phyloP scores from a whole-genome alignment of 805 yeast species.

The Spencermartinsiella europaea region DNA sequence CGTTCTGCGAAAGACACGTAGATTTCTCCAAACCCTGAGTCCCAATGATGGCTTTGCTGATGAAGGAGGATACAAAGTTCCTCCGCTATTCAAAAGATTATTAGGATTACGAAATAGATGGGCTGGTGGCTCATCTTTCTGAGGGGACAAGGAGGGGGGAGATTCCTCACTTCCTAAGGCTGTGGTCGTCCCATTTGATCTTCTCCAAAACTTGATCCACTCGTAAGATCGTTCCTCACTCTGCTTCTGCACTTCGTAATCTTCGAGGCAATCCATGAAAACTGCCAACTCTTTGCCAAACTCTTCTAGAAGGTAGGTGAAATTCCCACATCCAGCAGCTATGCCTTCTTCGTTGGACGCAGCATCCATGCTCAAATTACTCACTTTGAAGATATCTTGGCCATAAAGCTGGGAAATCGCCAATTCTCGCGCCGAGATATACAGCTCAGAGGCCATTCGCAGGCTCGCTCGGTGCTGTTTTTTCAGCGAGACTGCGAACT shows the following conservation, averaged over 20 bases:
- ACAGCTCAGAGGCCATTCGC: constrained; percentile 48
- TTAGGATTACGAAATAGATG: neutral
- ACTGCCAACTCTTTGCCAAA: constrained; percentile 53
- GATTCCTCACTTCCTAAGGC: neutral
- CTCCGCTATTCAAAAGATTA: neutral
- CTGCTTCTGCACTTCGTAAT: constrained; percentile 30
- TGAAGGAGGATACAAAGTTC: constrained; percentile 6
- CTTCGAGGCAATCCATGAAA: constrained; percentile 42
- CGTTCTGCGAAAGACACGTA: constrained; percentile 50
- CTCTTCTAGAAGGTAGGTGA: constrained; percentile 58
- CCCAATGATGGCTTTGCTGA: constrained; percentile 29
- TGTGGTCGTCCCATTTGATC: neutral
- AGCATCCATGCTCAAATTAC: constrained; percentile 28
- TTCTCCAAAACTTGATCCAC: constrained; percentile 53
- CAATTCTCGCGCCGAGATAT: constrained; percentile 48
- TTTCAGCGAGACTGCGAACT: constrained; percentile 37
- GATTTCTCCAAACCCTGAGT: constrained; percentile 32
- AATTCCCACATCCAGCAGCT: constrained; percentile 80
- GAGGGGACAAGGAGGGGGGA: neutral
- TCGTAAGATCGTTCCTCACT: constrained; percentile 36
- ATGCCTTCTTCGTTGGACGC: constrained; percentile 68
- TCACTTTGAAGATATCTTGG: constrained; percentile 44
- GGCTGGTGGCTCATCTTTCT: no score
- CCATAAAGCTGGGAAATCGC: constrained; percentile 57
- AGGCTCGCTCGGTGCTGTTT: constrained; percentile 40